Conservation (phyloP, 257 asterid species). For the Solanum megistacrolobum region DNA sequence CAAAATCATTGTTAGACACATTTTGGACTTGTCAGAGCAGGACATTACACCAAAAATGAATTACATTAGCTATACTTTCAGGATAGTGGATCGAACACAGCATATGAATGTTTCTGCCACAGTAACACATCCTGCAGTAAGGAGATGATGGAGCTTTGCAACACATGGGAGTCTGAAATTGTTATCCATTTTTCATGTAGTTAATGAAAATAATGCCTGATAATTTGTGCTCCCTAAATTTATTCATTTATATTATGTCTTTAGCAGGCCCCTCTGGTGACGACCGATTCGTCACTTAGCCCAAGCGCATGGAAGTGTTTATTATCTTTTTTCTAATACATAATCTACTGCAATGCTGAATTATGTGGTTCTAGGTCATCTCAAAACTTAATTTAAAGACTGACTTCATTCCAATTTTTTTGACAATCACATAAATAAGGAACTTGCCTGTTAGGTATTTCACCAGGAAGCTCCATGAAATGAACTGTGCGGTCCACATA, state of each 20-base stretch:
- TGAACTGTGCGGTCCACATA: slow-evolving; percentile 88
- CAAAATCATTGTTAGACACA: not conserved
- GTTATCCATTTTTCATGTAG: not conserved
- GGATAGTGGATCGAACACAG: not conserved
- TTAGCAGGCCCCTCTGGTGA: not conserved
- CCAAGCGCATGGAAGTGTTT: not conserved
- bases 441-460: slow-evolving; percentile 72
- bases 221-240: not conserved
- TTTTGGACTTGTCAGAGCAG: not conserved
- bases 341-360: not conserved
- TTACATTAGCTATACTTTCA: not conserved
- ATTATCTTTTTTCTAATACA: not conserved
- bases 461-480: slow-evolving; percentile 99
- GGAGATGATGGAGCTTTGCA: not conserved
- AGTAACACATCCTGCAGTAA: not conserved
- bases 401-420: not conserved
- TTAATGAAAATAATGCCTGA: not conserved
- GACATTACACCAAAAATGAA: not conserved
- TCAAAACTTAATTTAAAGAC: not conserved
- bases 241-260: not conserved
- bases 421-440: not conserved
- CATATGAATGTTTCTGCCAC: not conserved
- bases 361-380: not conserved
- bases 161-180: not conserved
- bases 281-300: not conserved